phyloP scores from a whole-genome alignment of 1,284 basidiomycete genomes.

The Pyrrhoderma noxium region DNA sequence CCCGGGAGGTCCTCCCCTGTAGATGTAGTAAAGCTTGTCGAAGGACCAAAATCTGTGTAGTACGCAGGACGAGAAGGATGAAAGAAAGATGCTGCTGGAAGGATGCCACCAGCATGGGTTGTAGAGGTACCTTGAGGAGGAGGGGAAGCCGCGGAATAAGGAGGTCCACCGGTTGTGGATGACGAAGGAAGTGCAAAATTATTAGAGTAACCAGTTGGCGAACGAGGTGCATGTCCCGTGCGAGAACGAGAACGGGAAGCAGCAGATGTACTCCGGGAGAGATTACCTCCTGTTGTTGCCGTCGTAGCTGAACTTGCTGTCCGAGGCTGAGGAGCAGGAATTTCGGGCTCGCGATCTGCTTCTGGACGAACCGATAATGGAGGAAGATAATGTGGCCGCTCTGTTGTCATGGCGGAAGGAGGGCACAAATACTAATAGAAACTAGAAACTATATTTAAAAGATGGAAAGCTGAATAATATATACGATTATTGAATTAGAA shows the following conservation, averaged over 20 bases:
- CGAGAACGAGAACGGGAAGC: conserved; percentile 12
- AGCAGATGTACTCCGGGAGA: conserved; percentile 8
- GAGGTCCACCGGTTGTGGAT: background rate
- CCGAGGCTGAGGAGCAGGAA: conserved; percentile 13
- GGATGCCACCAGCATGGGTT: conserved; percentile 65
- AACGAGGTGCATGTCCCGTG: conserved; percentile 11
- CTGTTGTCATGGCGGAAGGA: conserved; percentile 7
- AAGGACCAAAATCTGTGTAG: conserved; percentile 28
- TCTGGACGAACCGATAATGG: conserved; percentile 7
- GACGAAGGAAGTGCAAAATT: conserved; percentile 10
- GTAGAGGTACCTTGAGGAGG: conserved; percentile 23
- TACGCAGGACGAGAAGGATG: conserved; percentile 52
- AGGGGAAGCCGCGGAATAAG: conserved; percentile 3
- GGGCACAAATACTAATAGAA: background rate
- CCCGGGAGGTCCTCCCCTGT: background rate
- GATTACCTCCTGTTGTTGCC: background rate
- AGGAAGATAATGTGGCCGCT: conserved; percentile 9
- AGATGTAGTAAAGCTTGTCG: conserved; percentile 29
- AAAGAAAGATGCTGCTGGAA: conserved; percentile 69
- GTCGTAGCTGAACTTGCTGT: conserved; percentile 11
- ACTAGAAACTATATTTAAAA: background rate
- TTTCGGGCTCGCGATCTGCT: conserved; percentile 4
- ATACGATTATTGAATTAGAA: no score
- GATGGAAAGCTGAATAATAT: background rate
- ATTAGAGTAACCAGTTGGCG: conserved; percentile 10